Evolutionary conservation across 352 stramenopile species (phyloP), one percentile per base, ranked within the genome.

Genomic region (Phytophthora cactorum): DNA sequence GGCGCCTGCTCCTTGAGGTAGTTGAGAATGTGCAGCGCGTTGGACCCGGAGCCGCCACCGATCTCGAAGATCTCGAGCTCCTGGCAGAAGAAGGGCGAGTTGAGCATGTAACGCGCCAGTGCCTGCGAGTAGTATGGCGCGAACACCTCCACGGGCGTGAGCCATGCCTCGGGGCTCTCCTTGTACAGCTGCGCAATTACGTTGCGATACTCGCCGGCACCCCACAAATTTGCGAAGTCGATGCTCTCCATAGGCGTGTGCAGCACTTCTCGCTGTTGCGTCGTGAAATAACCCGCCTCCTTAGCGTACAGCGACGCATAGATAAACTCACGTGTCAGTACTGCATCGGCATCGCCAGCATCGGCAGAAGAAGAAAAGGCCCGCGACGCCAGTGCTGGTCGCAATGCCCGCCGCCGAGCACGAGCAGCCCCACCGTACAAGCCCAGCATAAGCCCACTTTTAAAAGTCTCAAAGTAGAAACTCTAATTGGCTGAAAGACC

Each of bases 131-230:
- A 97, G 58, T 89, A 80, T 12, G 92, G 92, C 52, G 79, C 78
- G 54, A 97, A 98, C 27, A 97, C 81, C 59, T 98, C 90, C 8
- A 96, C 92, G 25, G 92, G 92, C 45, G 92, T 98, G 56, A 97
- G 85, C 88, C 88, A 98, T 29, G 88, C 89, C 73, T 96, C 89
- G 15, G 70, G 76, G 29, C 78, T 79, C 52, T 81, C 68, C 63
- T 81, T 72, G 72, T 96, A 96, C 41, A 94, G 66, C 56, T 88
- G 54, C 12, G 79, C 80, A 2, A 96, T 68, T 5, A 78, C 68
- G 14, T 74, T 71, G 34, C 84, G 82, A 73, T 95, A 96, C 57
- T 93, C 89, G 28, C 78, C 66, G 29, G 83, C 78, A 17, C 89
- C 89, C 82, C 78, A 90, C 15, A 96, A 75, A 54, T 92, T 88